Percentiles rank a stretch among this genome's conserved stretches.
phyloP scores from a whole-genome alignment of 108 stramenopile genomes.

The Nitzschia putrida region DNA sequence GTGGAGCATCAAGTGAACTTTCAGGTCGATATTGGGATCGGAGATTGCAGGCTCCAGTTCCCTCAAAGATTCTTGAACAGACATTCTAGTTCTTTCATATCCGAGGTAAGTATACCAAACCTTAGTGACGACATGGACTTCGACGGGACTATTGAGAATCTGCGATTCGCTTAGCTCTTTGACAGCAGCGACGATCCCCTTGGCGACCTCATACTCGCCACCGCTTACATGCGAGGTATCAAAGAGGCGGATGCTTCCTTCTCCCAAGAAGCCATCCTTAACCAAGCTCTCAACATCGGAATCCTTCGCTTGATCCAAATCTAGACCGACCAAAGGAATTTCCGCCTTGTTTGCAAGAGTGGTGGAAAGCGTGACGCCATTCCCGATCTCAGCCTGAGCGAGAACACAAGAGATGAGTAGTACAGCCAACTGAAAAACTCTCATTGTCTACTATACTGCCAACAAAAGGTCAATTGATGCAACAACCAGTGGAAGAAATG shows the following conservation, averaged over 20 bases:
- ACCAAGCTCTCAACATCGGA: conserved; percentile 41
- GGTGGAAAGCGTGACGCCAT: conserved; percentile 7
- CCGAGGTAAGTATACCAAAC: conserved; percentile 86
- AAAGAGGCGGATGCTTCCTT: conserved; percentile 46
- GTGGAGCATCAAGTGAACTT: conserved; percentile 68
- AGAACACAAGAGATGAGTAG: too few species aligned
- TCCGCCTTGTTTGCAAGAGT: conserved; percentile 36
- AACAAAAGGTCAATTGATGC: too few species aligned
- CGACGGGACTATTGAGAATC: background rate
- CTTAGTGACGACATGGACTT: conserved; percentile 80
- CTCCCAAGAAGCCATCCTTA: conserved; percentile 16
- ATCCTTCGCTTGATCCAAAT: conserved; percentile 68
- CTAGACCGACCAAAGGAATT: conserved; percentile 75
- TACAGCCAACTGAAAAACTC: too few species aligned
- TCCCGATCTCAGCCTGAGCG: too few species aligned
- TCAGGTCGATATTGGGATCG: conserved; percentile 47
- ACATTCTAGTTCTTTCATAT: conserved; percentile 71
- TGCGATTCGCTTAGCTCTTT: conserved; percentile 13
- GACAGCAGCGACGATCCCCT: conserved; percentile 45
- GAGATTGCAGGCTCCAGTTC: conserved; percentile 29
- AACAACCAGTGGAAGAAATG: too few species aligned
- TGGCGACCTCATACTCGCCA: conserved; percentile 60
- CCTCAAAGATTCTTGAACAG: conserved; percentile 37
- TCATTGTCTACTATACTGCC: too few species aligned
- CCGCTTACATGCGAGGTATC: conserved; percentile 67